Evolutionary conservation across 1,284 basidiomycete species (phyloP), one percentile per base, ranked within the genome.

Genomic region (Cutaneotrichosporon cutaneum): DNA sequence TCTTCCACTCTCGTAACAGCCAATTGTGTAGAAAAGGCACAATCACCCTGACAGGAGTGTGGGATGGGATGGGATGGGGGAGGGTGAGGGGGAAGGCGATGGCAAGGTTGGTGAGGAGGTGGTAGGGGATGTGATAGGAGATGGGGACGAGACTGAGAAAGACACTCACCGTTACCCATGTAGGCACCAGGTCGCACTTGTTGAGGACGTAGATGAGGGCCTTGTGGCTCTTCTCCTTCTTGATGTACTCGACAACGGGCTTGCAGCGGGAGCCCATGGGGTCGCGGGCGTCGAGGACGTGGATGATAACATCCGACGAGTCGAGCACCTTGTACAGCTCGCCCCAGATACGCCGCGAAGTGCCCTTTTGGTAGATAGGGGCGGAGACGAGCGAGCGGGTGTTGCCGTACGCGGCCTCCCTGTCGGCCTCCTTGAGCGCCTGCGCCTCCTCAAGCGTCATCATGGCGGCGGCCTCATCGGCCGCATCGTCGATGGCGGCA

Each of bases 261-360:
- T 94, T 88, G 81, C 96, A 99, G 71, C 96, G 85, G n/a, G 96
- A 98, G 16, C 96, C 96, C 56, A 97, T 79, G 0, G 95, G 95
- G 79, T 99, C 95, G 58, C 95, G 87, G 32, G 94, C 95, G 80
- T 99, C 96, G 66, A 99, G 83, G 53, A 99, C 87, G 78, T 99
- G 96, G 45, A 99, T 85, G 66, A 99, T 86, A 52, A 99, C 93
- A 76, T 99, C 95, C 10, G 92, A 96, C 3, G 94, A 97, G 79
- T 99, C 96, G 73, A 99, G 94, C 68, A 99, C 96, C 80, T 99
- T 99, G 85, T 99, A 99, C 26, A 99, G 82, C 79, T 99, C 95
- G 65, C 92, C 94, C 82, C 97, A 99, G 68, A 99, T 99, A 59
- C 96, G 87, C 51, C 89, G 84, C 26, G 92, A 95, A 0, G 94